Evolutionary conservation across 163 green algal genomes (phyloP).

Genomic region (Scenedesmus sp.): DNA sequence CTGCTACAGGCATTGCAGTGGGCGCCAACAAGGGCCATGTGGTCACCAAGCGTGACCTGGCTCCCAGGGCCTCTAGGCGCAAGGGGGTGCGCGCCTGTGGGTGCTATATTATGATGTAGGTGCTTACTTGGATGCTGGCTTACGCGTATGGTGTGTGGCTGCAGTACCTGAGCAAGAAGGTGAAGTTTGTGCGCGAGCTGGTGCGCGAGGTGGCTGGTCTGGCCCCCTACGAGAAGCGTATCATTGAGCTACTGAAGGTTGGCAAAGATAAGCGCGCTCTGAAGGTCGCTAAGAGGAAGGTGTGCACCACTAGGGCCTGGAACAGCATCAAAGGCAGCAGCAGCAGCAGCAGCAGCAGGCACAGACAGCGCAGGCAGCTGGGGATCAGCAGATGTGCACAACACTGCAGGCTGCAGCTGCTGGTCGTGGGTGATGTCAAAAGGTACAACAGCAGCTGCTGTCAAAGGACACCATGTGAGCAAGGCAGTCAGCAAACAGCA

Average conservation of each 20-base stretch:
- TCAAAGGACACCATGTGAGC: neutral
- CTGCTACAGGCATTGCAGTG: constrained; percentile 86
- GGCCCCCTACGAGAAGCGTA: constrained; percentile 97
- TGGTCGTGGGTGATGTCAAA: neutral
- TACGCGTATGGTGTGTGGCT: neutral
- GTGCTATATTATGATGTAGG: neutral
- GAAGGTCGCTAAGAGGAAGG: constrained; percentile 98
- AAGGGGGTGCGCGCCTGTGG: constrained; percentile 83
- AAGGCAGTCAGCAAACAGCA: neutral
- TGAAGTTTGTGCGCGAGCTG: constrained; percentile 95
- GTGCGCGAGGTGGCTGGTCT: constrained; percentile 96
- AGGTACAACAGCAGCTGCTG: neutral
- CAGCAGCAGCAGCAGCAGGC: constrained; percentile 17
- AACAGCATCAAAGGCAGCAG: neutral
- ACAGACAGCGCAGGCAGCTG: neutral
- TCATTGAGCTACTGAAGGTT: constrained; percentile 98
- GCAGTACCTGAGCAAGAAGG: constrained; percentile 89
- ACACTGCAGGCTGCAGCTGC: neutral
- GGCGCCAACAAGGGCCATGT: constrained; percentile 95
- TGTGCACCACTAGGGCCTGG: constrained; percentile 49
- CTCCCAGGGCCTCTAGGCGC: constrained; percentile 69
- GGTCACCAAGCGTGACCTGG: constrained; percentile 87
- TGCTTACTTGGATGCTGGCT: neutral
- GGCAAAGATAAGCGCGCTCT: constrained; percentile 99
- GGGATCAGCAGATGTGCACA: neutral